phyloP scores from a whole-genome alignment of 2,329 filamentous ascomycete genomes.

The Fusarium penzigii region DNA sequence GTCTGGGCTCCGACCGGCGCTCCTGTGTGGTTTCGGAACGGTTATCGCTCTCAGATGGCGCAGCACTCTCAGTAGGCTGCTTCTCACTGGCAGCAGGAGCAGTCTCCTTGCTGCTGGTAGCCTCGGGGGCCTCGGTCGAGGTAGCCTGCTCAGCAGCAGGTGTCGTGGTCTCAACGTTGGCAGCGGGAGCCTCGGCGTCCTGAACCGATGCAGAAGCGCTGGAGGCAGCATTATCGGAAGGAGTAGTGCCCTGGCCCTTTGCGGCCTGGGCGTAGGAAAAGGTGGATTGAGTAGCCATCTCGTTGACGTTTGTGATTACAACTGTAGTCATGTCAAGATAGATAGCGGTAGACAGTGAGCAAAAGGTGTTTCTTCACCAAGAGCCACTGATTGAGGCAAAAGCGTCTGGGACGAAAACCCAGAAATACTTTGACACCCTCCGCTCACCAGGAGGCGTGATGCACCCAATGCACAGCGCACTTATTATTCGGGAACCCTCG shows the following conservation, averaged over 20 bases:
- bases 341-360: conserved; percentile 18
- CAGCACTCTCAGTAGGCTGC: conserved; percentile 36
- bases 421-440: conserved; percentile 28
- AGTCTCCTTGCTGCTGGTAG: conserved; percentile 24
- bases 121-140: conserved; percentile 27
- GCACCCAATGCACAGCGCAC: conserved; percentile 26
- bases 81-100: conserved; percentile 31
- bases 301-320: conserved; percentile 30
- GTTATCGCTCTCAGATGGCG: conserved; percentile 40
- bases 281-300: conserved; percentile 58
- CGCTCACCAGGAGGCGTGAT: conserved; percentile 22
- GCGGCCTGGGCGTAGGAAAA: conserved; percentile 98
- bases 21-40: conserved; percentile 37
- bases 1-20: conserved; percentile 34
- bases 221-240: conserved; percentile 28
- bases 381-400: conserved; percentile 15
- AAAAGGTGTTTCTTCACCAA: conserved; percentile 23
- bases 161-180: conserved; percentile 28
- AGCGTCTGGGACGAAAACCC: conserved; percentile 20
- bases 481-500: conserved; percentile 22
- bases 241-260: conserved; percentile 64
- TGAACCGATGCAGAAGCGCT: conserved; percentile 26
- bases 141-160: conserved; percentile 27
- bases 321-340: conserved; percentile 31
- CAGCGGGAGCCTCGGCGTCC: conserved; percentile 30